Conservation (phyloP, 345 rosid species). For the Heritiera fomes region DNA sequence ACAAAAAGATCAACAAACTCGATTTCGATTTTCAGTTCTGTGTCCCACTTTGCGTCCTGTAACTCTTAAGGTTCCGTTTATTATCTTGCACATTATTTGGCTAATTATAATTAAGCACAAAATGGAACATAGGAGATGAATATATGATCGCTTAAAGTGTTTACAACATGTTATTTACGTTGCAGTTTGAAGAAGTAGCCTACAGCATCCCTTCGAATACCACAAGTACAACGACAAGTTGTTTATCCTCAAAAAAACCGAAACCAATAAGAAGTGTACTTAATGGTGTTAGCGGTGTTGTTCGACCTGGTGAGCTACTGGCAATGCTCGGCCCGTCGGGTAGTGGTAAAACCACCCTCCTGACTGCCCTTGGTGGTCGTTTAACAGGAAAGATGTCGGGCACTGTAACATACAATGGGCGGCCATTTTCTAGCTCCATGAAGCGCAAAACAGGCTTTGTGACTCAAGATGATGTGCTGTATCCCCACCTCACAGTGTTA, state of each 20-base stretch:
- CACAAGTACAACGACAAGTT: conserved; percentile 24
- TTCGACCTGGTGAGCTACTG: conserved; percentile 77
- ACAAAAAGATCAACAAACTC: conserved; percentile 29
- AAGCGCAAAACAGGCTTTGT: conserved; percentile 86
- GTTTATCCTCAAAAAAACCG: conserved; percentile 44
- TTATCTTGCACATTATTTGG: neutral
- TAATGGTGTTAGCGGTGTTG: conserved; percentile 78
- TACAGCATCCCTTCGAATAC: conserved; percentile 46
- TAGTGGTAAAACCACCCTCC: conserved; percentile 88
- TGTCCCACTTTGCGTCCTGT: conserved; percentile 57
- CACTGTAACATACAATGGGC: conserved; percentile 60
- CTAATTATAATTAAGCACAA: neutral
- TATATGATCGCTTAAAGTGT: neutral
- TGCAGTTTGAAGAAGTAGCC: conserved; percentile 77
- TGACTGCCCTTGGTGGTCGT: conserved; percentile 79
- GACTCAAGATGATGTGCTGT: conserved; percentile 79
- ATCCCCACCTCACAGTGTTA: conserved; percentile 81
- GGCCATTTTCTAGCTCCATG: conserved; percentile 62
- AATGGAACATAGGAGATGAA: neutral
- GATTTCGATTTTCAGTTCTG: conserved; percentile 47
- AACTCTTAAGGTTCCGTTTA: conserved; percentile 61
- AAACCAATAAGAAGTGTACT: conserved; percentile 58
- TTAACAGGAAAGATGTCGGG: conserved; percentile 73
- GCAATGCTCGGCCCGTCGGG: conserved; percentile 99
- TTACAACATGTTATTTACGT: neutral